Evolutionary conservation across 2,329 filamentous ascomycete genomes (phyloP).

Genomic region (Stachybotrys elegans): DNA sequence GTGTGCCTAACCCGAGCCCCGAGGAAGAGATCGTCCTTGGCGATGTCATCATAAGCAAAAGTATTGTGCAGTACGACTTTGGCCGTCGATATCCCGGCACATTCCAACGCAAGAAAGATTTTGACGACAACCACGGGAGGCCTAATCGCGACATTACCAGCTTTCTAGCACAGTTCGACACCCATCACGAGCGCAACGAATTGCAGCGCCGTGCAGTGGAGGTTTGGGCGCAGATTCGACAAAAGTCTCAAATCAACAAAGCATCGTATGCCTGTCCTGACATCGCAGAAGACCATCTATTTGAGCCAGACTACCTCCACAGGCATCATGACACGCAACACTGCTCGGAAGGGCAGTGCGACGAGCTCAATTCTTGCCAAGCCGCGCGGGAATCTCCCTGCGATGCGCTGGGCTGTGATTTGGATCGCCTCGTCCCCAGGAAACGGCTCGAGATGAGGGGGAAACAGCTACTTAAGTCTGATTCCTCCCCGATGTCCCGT

Average conservation of each 20-base stretch:
- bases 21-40: conserved; percentile 16
- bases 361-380: background rate
- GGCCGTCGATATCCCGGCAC: conserved; percentile 15
- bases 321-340: background rate
- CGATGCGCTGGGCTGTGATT: background rate
- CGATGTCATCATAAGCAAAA: conserved; percentile 22
- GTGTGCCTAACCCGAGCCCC: conserved; percentile 10
- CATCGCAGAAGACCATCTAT: conserved; percentile 10
- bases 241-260: conserved; percentile 7
- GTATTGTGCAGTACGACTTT: conserved; percentile 23
- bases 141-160: conserved; percentile 11
- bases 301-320: conserved; percentile 12
- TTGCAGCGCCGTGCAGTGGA: background rate
- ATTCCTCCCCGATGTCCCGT: too few species aligned
- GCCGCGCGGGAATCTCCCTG: background rate
- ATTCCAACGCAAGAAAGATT: conserved; percentile 15
- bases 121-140: conserved; percentile 12
- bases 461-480: too few species aligned
- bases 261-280: conserved; percentile 9
- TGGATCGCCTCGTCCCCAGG: background rate
- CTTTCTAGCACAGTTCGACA: background rate
- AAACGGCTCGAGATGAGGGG: background rate
- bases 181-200: background rate
- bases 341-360: background rate
- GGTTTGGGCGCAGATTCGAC: conserved; percentile 19